Conservation (phyloP, 2,329 filamentous ascomycete species). For the Zymoseptoria ardabiliae region DNA sequence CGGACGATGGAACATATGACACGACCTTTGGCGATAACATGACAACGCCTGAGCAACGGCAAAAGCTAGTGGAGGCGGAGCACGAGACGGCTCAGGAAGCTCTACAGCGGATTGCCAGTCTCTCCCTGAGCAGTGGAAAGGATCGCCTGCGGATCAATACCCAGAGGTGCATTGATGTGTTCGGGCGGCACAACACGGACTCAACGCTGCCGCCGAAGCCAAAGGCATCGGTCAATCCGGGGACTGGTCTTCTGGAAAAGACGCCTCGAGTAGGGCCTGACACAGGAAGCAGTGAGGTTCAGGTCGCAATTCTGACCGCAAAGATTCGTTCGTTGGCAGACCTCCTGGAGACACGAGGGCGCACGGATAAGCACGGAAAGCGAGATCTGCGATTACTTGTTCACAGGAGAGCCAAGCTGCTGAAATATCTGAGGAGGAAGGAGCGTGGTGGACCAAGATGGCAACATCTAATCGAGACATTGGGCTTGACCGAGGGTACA, state of each 20-base stretch:
- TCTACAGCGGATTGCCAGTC: conserved; percentile 67
- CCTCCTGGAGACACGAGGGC: conserved; percentile 61
- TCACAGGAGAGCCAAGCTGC: conserved; percentile 79
- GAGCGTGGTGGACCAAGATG: conserved; percentile 88
- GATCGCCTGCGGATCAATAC: conserved; percentile 78
- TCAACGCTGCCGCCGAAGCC: conserved; percentile 54
- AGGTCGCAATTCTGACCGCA: conserved; percentile 87
- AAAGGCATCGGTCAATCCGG: conserved; percentile 11
- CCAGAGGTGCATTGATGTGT: conserved; percentile 73
- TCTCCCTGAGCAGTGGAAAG: conserved; percentile 70
- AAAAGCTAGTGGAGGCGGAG: conserved; percentile 18
- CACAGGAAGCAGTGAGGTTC: conserved; percentile 94
- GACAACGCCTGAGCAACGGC: conserved; percentile 40
- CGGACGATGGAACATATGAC: not conserved
- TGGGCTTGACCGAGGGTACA: conserved; percentile 79
- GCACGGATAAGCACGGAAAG: conserved; percentile 91
- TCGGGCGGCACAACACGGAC: conserved; percentile 90
- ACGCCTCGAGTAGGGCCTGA: conserved; percentile 72
- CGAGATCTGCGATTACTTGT: conserved; percentile 77
- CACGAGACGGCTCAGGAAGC: conserved; percentile 64
- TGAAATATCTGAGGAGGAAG: conserved; percentile 79
- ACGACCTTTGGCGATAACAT: not conserved
- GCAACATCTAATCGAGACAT: conserved; percentile 72
- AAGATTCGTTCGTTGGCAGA: conserved; percentile 81
- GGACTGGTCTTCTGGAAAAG: conserved; percentile 33